A percentile compares a stretch with the other conserved stretches of the same genome.
Evolutionary conservation across 2,329 filamentous ascomycete species (phyloP).

Genomic region (Rosellinia necatrix): DNA sequence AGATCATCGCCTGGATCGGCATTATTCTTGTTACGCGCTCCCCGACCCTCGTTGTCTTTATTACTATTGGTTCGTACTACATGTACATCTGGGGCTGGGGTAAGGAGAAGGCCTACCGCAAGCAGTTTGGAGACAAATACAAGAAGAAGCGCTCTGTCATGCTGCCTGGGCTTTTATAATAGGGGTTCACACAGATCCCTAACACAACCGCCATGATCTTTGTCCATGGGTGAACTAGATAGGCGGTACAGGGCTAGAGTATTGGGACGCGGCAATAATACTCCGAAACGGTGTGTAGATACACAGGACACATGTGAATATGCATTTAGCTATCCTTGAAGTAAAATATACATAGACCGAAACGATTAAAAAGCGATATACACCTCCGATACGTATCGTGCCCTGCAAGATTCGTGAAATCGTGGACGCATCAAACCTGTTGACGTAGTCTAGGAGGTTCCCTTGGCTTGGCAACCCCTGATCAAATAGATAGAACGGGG

Average conservation of each 20-base stretch:
- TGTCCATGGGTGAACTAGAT: not conserved
- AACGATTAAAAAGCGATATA: not conserved
- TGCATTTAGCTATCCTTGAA: slow-evolving; percentile 7
- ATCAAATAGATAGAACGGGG: not conserved
- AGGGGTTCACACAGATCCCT: not conserved
- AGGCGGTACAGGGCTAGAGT: not conserved
- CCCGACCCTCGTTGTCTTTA: slow-evolving; percentile 78
- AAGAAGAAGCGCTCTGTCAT: slow-evolving; percentile 90
- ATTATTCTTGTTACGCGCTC: slow-evolving; percentile 80
- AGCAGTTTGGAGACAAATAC: slow-evolving; percentile 91
- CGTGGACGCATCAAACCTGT: not conserved
- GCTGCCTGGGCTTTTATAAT: slow-evolving; percentile 75
- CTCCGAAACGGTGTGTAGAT: not conserved
- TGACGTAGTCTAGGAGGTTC: not conserved
- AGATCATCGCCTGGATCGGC: slow-evolving; percentile 84
- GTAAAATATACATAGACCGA: slow-evolving; percentile 6
- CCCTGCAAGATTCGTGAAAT: not conserved
- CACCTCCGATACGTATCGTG: slow-evolving; percentile 1
- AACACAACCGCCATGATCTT: not conserved
- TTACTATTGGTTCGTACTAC: slow-evolving; percentile 70
- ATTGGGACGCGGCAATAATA: not conserved
- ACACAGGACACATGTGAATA: not conserved
- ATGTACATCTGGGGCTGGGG: slow-evolving; percentile 89
- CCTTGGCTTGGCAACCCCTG: not conserved
- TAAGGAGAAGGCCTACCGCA: slow-evolving; percentile 89